Evolutionary conservation across 495 filamentous ascomycete genomes (phyloP).

Genomic region (Trichodelitschia bisporula): DNA sequence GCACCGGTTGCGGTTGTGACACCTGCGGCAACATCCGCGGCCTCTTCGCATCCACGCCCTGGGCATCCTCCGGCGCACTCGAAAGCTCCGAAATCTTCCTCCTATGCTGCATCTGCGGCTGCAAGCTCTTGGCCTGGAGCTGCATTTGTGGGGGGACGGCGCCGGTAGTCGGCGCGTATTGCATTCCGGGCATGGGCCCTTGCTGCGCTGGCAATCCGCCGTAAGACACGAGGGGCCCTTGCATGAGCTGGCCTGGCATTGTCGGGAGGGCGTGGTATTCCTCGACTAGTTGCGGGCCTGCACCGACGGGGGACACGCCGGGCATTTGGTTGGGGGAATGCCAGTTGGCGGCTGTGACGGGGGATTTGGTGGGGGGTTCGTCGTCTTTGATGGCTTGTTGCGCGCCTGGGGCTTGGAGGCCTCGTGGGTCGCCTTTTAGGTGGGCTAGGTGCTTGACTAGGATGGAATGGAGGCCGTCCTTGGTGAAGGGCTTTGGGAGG

Average conservation of each 20-base stretch:
- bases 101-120: constrained; percentile 19
- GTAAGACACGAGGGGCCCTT: background rate
- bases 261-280: too few species aligned
- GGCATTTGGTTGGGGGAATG: constrained; percentile 20
- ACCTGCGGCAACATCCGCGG: constrained; percentile 44
- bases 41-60: constrained; percentile 28
- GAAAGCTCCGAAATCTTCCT: constrained; percentile 44
- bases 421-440: constrained; percentile 33
- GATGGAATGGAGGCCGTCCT: constrained; percentile 76
- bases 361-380: constrained; percentile 41
- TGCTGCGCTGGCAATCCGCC: constrained; percentile 4
- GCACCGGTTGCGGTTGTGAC: too few species aligned
- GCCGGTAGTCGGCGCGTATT: constrained; percentile 4
- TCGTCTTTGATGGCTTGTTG: constrained; percentile 54
- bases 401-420: constrained; percentile 8
- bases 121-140: background rate
- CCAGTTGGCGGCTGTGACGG: constrained; percentile 21
- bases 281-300: too few species aligned
- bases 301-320: constrained; percentile 15
- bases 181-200: constrained; percentile 3
- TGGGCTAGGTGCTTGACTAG: constrained; percentile 72
- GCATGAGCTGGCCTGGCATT: too few species aligned
- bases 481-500: constrained; percentile 89
- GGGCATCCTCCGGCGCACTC: constrained; percentile 24
- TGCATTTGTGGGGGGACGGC: background rate